Base-by-base conservation (phyloP, 345 rosid genomes). In the Salix arbutifolia region DNA sequence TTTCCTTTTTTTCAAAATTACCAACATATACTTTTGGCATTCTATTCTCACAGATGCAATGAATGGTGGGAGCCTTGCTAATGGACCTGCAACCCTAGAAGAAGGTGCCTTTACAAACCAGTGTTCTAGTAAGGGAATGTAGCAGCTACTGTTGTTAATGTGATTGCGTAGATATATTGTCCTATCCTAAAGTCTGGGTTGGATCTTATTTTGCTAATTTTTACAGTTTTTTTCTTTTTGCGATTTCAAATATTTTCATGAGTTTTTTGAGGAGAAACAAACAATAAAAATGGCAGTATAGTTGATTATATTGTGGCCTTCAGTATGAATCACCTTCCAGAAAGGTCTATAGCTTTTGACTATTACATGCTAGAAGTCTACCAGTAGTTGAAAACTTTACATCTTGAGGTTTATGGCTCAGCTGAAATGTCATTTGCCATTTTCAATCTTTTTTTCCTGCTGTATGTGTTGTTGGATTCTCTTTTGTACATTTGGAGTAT, bases 21-120 rank as follows among this genome's bases (percentile, higher is more conserved):
- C 40, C 50, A 62, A 2, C 38, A 37, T 17, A 37, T 37, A 16
- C 30, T 4, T 17, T 72, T 73, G 35, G 33, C 4, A 8, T 52
- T 67, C 33, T 3, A 5, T 44, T 52, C 44, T 31, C 56, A 52
- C 84, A 88, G 89, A 76, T 73, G 50, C 70, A 62, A 71, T 68
- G 37, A 72, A 75, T 6, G 81, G 80, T 6, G 81, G 80, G 73
- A 83, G 82, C 67, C 76, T 74, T 72, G 78, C 60, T 61, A 76
- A 80, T 65, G 87, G 77, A 77, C 86, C 86, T 53, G 83, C 76
- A 42, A 72, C 64, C 26, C 74, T 40, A 4, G 86, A 75, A 42
- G 83, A 76, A 52, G 88, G 71, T 58, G 46, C 76, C 4, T 28
- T 76, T 72, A 66, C 65, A 35, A 77, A 77, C 70, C 78, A 72